Percentiles rank a stretch among this genome's conserved stretches.
phyloP scores from a whole-genome alignment of 116 monocot genomes.

The Zostera marina region DNA sequence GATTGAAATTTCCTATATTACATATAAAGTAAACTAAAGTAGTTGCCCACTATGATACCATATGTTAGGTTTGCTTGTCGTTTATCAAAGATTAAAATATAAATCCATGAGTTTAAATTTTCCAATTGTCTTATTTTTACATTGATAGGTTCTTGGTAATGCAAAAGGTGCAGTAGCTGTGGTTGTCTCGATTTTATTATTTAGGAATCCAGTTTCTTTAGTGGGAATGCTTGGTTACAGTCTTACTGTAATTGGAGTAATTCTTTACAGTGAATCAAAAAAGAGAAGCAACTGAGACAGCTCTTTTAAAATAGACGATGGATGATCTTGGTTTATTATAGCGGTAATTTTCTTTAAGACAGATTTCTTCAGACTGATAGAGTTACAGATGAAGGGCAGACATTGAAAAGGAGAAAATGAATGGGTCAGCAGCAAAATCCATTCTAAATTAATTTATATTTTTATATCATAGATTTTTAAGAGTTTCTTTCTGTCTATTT shows the following conservation, averaged over 20 bases:
- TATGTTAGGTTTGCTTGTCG: no score
- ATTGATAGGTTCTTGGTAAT: conserved; percentile 59
- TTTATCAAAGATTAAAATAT: no score
- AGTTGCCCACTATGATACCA: no score
- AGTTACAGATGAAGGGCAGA: background rate
- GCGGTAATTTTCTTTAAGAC: no score
- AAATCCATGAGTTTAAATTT: background rate
- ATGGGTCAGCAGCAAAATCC: background rate
- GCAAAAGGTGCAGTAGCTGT: conserved; percentile 87
- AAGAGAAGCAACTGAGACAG: conserved; percentile 46
- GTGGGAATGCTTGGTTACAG: conserved; percentile 73
- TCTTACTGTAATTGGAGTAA: conserved; percentile 67
- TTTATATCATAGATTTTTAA: no score
- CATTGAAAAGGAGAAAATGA: background rate
- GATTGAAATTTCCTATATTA: no score
- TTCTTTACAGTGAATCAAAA: conserved; percentile 72
- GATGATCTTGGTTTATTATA: no score
- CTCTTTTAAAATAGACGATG: background rate
- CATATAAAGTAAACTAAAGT: no score
- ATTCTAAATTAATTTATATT: background rate
- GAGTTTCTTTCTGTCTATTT: no score
- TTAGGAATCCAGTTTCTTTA: conserved; percentile 67
- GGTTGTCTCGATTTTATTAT: conserved; percentile 69
- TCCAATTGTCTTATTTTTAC: background rate
- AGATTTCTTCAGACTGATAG: no score